phyloP scores from a whole-genome alignment of 2,329 filamentous ascomycete species.

The Aquanectria penicillioides region DNA sequence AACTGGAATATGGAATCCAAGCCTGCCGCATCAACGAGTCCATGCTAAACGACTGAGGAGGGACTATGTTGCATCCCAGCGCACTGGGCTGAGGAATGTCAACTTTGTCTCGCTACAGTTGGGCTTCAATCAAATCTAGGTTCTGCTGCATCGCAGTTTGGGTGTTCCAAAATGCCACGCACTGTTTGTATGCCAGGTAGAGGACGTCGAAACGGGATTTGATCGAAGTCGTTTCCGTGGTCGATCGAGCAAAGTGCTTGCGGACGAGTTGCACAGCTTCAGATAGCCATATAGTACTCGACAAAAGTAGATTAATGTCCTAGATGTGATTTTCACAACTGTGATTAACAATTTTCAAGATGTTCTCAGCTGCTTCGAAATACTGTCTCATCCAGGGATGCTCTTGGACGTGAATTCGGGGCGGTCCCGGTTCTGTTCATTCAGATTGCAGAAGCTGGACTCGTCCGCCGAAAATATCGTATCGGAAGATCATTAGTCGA shows the following conservation, averaged over 20 bases:
- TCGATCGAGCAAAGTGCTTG: slow-evolving; percentile 8
- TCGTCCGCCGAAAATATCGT: slow-evolving; percentile 42
- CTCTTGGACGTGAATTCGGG: too few relatives aligned
- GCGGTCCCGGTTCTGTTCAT: too few relatives aligned
- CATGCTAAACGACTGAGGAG: too few relatives aligned
- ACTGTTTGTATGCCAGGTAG: slow-evolving; percentile 39
- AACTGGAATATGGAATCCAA: too few relatives aligned
- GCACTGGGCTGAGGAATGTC: too few relatives aligned
- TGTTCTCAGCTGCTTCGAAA: slow-evolving; percentile 7
- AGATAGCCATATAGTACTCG: neutral
- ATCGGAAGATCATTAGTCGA: slow-evolving; percentile 46
- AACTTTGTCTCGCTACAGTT: too few relatives aligned
- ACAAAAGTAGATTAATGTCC: neutral
- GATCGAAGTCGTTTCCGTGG: slow-evolving; percentile 8
- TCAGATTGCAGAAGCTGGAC: neutral
- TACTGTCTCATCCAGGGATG: neutral
- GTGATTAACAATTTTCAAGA: neutral
- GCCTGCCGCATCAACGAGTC: too few relatives aligned
- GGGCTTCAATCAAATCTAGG: slow-evolving; percentile 37
- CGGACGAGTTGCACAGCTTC: slow-evolving; percentile 21
- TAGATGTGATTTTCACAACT: slow-evolving; percentile 2
- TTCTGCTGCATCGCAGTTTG: slow-evolving; percentile 40
- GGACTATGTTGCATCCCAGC: too few relatives aligned
- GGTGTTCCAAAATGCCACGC: slow-evolving; percentile 41
- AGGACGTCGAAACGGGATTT: slow-evolving; percentile 27